Conservation (phyloP, 352 stramenopile species). For the Pythium chondricola region DNA sequence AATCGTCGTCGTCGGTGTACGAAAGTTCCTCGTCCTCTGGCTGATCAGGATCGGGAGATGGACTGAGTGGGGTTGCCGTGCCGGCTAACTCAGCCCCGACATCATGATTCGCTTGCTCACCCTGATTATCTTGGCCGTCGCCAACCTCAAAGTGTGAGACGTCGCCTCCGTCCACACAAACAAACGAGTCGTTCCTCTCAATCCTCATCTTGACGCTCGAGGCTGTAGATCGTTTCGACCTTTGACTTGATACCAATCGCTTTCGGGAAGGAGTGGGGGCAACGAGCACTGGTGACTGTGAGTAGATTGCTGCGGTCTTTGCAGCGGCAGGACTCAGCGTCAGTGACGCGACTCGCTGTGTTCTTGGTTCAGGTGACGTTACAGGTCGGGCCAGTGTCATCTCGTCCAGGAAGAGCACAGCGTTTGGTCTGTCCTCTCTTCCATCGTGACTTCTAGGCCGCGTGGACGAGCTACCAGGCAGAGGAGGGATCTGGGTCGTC, state of each 20-base stretch:
- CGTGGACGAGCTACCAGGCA: too few species aligned
- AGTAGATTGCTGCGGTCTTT: background rate
- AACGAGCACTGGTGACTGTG: background rate
- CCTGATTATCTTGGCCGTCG: background rate
- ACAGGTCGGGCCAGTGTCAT: background rate
- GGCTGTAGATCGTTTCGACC: background rate
- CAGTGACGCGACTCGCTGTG: background rate
- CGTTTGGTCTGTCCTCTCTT: background rate
- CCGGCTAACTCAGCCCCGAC: too few species aligned
- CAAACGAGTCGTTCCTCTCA: too few species aligned
- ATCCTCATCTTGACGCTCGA: background rate
- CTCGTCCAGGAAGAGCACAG: too few species aligned
- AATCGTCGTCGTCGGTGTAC: background rate
- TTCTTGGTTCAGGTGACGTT: conserved; percentile 7
- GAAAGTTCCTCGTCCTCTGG: background rate
- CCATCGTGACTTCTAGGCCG: too few species aligned
- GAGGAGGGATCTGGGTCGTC: background rate
- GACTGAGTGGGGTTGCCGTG: too few species aligned
- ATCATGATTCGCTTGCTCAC: background rate
- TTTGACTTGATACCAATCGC: background rate
- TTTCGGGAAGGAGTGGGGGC: background rate
- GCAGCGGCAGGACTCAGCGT: too few species aligned
- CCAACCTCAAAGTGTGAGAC: too few species aligned
- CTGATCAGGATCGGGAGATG: too few species aligned
- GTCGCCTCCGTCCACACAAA: too few species aligned